These are phyloP conservation scores for Wolfiporia cocos DNA, from an alignment of 1,284 basidiomycete genomes.

Conservation along the genomic window DNA sequence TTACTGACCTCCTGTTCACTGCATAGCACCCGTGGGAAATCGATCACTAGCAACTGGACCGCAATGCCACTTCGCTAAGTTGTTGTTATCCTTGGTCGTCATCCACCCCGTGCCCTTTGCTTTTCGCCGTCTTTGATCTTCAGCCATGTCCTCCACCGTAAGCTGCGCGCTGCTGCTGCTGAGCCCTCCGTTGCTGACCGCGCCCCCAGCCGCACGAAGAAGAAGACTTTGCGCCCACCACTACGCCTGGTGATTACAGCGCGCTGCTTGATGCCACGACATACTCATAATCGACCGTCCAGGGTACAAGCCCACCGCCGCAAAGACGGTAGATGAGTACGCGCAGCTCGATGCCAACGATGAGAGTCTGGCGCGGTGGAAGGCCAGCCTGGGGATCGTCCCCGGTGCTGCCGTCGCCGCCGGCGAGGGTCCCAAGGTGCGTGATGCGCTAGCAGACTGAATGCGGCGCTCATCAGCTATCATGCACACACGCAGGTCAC, in stretches of 20 bases:
- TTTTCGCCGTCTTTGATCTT: no score
- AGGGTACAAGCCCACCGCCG: constrained; percentile 72
- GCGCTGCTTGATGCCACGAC: constrained; percentile 1
- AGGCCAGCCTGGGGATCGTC: constrained; percentile 81
- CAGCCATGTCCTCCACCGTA: no score
- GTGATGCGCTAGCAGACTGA: neutral
- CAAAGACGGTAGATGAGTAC: constrained; percentile 66
- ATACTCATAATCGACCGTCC: no score
- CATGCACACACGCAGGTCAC: constrained; percentile 43
- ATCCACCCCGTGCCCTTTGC: constrained; percentile 6
- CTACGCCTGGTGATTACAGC: constrained; percentile 51
- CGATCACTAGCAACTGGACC: constrained; percentile 22
- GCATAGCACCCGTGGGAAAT: constrained; percentile 30
- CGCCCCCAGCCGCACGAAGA: constrained; percentile 40
- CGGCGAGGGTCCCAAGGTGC: constrained; percentile 59
- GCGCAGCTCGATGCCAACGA: constrained; percentile 78
- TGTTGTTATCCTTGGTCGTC: neutral
- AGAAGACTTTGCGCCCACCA: constrained; percentile 58
- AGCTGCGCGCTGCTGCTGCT: no score
- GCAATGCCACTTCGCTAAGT: constrained; percentile 9
- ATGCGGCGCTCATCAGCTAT: constrained; percentile 2
- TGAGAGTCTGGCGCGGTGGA: constrained; percentile 85
- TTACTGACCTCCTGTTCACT: constrained; percentile 19
- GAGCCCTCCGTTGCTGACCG: no score
- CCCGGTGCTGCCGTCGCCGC: constrained; percentile 38